Conservation (phyloP, 2,329 filamentous ascomycete genomes). For the Blumeria graminis region DNA sequence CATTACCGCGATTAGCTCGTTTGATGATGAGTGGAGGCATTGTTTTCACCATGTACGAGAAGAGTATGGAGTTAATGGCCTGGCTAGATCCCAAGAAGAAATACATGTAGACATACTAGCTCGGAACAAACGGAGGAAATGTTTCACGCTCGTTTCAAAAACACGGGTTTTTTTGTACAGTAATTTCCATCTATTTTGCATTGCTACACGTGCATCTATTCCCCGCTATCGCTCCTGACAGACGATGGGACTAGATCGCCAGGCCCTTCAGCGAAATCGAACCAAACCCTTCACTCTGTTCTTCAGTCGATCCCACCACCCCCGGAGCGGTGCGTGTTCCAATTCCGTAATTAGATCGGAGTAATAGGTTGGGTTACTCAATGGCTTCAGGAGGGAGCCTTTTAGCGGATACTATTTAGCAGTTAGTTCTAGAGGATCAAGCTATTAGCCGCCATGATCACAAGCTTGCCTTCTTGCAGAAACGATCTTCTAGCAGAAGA, state of each 20-base stretch:
- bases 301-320: conserved; percentile 25
- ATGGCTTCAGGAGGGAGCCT: conserved; percentile 29
- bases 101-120: conserved; percentile 35
- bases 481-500: conserved; percentile 33
- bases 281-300: conserved; percentile 35
- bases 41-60: conserved; percentile 97
- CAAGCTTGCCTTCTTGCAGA: conserved; percentile 25
- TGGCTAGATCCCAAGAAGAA: conserved; percentile 56
- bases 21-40: conserved; percentile 85
- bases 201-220: no score
- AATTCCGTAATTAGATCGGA: conserved; percentile 34
- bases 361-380: conserved; percentile 41
- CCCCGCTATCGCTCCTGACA: no score
- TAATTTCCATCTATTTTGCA: no score
- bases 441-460: not conserved
- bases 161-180: no score
- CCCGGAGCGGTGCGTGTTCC: conserved; percentile 33
- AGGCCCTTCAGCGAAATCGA: conserved; percentile 18
- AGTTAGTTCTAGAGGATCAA: not conserved
- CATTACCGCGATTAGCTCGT: conserved; percentile 60
- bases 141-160: no score
- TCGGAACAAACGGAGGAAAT: not conserved
- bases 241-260: not conserved
- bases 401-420: conserved; percentile 21
- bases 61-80: conserved; percentile 75